Base-by-base conservation (phyloP, 2,329 filamentous ascomycete genomes). In the Sporothrix globosa region DNA sequence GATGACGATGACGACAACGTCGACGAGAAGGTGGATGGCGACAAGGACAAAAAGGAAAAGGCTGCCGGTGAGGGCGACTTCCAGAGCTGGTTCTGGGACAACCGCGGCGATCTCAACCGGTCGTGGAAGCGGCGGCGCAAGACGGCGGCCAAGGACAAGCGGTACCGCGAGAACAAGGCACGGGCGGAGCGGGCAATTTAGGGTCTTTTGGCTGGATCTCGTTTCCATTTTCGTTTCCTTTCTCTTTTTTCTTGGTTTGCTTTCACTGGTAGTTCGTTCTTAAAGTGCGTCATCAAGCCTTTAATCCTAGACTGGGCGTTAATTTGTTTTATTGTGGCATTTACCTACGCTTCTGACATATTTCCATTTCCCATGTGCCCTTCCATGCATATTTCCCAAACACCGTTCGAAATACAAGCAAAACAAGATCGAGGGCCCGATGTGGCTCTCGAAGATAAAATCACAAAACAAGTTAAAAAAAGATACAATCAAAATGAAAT, bases 11-110 rank as follows among this genome's bases (percentile, higher is more conserved):
- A 74, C 11, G 72, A 71, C 34, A 72, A 73, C 0, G 73, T 75
- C 13, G 27, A 63, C 9, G 63, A 58, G n/a, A 66, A 53, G 21
- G 72, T 74, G 19, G 72, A 72, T 30, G 72, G 72, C 0, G 73
- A 75, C 52, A 19, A 60, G 10, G 63, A 58, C 17, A 66, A 19
- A 70, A 73, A 50, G 52, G 30, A n/a, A 69, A 74, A 50, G 52
- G 34, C 11, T 39, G 68, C 19, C 6, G 74, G 77, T 11, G 81
- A 78, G 4, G 84, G 80, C 58, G 86, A 90, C 72, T 90, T 90
- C 75, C 86, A 89, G 76, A 85, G 87, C 70, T 90, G 87, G 84
- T 91, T 91, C 78, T 91, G 88, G 84, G 86, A 90, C 74, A 86
- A 90, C 73, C 81, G 89, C 19, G 85, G 89, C 1, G 86, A 91